Base-by-base conservation (phyloP, 192 early-diverging fungal genomes). In the Backusella luteola region DNA sequence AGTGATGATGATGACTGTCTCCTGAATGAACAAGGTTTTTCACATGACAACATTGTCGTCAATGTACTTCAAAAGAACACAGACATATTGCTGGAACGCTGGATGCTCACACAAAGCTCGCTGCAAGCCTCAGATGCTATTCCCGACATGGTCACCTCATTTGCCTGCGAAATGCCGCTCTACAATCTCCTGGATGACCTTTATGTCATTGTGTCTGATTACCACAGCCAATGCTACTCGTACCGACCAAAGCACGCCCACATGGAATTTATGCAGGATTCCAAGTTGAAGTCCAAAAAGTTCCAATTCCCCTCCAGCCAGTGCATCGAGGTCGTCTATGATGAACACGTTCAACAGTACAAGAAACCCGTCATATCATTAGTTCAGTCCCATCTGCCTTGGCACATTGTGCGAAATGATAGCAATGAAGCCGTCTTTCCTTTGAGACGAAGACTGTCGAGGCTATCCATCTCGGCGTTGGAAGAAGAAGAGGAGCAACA, bases 401-500 rank as follows among this genome's bases (percentile, higher is more conserved):
- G 56, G 56, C 56, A 63, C 26, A 63, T 26, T n/a, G 23, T 26
- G 1, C 21, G 56, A 4, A 63, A 23, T 26, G 56, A 63, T 0
- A 29, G 26, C 2, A 23, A 63, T 9, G 56, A 63, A 7, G 11
- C 23, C 23, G 32, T 29, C 2, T 14, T 26, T 63, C 56, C 56
- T 63, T 12, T 63, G 12, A 23, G 56, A 29, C 26, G 78, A 17
- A 53, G 78, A 38, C 23, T 79, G 12, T 79, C 78, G n/a, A 52
- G 78, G 2, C 42, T 79, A 23, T 79, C 78, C 38, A 19, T 79
- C 6, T 79, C 78, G 12, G 78, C 74, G 2, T 72, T 79, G 68
- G 73, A 79, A n/a, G 39, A 71, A 36, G 73, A 79, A 21, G 41
- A 71, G 2, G 34, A 71, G 3, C 32, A 75, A 67, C 17, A 46